A percentile compares a stretch with the other conserved stretches of the same genome.
These are phyloP conservation scores for Phaeosphaeria sp. DNA, from an alignment of 2,329 filamentous ascomycete genomes.

Conservation along the genomic window DNA sequence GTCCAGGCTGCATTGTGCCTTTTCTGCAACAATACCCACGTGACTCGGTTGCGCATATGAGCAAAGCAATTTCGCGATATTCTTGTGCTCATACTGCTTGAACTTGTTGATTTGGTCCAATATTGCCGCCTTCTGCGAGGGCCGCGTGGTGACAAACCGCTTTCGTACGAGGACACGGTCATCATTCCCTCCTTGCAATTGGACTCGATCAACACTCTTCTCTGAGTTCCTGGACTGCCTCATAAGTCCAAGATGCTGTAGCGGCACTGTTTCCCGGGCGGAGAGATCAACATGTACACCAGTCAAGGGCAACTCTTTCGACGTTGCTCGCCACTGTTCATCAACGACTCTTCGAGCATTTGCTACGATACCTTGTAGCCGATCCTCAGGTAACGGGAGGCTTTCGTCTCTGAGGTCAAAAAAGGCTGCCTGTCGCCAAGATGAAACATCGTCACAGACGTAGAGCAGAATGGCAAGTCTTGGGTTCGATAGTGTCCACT, in stretches of 20 bases:
- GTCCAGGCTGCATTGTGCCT: conserved; percentile 46
- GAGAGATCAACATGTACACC: conserved; percentile 47
- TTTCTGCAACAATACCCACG: conserved; percentile 42
- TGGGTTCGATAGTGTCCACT: conserved; percentile 50
- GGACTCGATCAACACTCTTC: conserved; percentile 46
- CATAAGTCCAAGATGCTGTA: conserved; percentile 41
- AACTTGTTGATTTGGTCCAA: conserved; percentile 47
- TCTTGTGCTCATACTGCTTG: conserved; percentile 47
- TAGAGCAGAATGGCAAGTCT: conserved; percentile 46
- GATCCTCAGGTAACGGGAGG: conserved; percentile 46
- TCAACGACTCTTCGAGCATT: conserved; percentile 47
- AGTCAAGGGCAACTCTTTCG: conserved; percentile 47
- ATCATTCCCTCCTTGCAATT: conserved; percentile 41
- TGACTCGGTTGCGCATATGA: conserved; percentile 48
- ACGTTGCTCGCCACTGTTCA: conserved; percentile 50
- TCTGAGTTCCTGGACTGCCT: conserved; percentile 41
- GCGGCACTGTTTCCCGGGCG: conserved; percentile 44
- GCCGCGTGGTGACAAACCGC: conserved; percentile 43
- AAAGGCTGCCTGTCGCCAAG: conserved; percentile 46
- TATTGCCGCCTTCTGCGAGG: conserved; percentile 43
- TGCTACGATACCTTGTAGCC: conserved; percentile 46
- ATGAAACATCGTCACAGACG: conserved; percentile 48
- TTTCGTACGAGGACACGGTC: conserved; percentile 46
- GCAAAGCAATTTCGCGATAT: conserved; percentile 46
- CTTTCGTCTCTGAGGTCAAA: conserved; percentile 48